A percentile compares a stretch with the other conserved stretches of the same genome.
phyloP scores from a whole-genome alignment of 2,329 filamentous ascomycete species.

The Aspergillus uvarum region DNA sequence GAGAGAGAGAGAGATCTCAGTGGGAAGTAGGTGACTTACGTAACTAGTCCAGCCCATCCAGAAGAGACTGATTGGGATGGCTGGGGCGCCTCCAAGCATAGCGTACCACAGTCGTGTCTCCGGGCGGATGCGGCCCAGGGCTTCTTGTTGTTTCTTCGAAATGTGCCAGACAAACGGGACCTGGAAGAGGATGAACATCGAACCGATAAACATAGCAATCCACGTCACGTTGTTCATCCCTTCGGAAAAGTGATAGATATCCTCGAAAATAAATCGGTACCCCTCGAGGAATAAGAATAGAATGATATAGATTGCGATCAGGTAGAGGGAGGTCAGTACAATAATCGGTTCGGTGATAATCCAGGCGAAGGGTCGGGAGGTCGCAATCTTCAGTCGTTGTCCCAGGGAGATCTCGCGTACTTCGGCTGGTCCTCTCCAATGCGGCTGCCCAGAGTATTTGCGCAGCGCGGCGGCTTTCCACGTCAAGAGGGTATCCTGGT shows the following conservation, averaged over 20 bases:
- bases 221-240: conserved; percentile 51
- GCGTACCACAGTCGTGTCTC: conserved; percentile 49
- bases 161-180: conserved; percentile 49
- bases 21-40: too few species aligned
- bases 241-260: conserved; percentile 49
- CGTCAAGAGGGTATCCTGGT: conserved; percentile 43
- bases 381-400: conserved; percentile 38
- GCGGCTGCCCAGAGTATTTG: conserved; percentile 42
- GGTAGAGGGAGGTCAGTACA: conserved; percentile 28
- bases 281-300: conserved; percentile 43
- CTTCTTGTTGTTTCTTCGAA: neutral
- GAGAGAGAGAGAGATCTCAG: too few species aligned
- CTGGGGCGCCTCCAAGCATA: conserved; percentile 28
- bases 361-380: conserved; percentile 45
- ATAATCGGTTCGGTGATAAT: conserved; percentile 45
- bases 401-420: conserved; percentile 42
- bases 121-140: conserved; percentile 33
- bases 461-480: conserved; percentile 47
- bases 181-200: conserved; percentile 37
- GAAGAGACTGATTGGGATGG: conserved; percentile 55
- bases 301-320: conserved; percentile 32
- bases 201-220: conserved; percentile 46
- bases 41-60: conserved; percentile 59
- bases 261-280: conserved; percentile 52
- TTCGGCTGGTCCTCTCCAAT: conserved; percentile 45